phyloP scores from a whole-genome alignment of 2,329 filamentous ascomycete species.

The Phaeosphaeriaceae sp. region DNA sequence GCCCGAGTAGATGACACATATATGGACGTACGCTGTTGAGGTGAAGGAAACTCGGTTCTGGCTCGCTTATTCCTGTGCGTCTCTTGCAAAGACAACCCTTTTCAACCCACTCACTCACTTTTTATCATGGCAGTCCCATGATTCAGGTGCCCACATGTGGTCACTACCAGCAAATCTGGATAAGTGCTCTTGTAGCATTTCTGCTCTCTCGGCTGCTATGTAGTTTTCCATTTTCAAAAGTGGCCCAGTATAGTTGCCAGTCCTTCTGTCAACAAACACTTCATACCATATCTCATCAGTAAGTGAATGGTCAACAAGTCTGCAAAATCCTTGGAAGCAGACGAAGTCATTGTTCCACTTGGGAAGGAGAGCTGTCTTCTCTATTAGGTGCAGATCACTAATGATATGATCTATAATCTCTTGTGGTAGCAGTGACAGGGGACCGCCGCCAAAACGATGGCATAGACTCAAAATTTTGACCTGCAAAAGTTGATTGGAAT shows the following conservation, averaged over 20 bases:
- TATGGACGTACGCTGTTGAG: not conserved
- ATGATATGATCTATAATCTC: conserved; percentile 16
- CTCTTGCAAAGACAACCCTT: too few relatives aligned
- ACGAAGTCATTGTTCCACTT: not conserved
- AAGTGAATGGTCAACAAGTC: not conserved
- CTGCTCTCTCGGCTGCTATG: not conserved
- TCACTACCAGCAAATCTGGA: too few relatives aligned
- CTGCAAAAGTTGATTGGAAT: not conserved
- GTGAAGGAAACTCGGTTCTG: not conserved
- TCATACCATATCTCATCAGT: too few relatives aligned
- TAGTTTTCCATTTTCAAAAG: not conserved
- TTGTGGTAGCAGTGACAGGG: conserved; percentile 7
- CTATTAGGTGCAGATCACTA: not conserved
- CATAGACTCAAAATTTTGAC: conserved; percentile 6
- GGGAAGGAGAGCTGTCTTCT: not conserved
- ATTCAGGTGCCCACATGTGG: too few relatives aligned
- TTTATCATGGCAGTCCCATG: too few relatives aligned
- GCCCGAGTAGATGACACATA: not conserved
- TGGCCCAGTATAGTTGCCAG: too few relatives aligned
- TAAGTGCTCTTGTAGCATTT: not conserved
- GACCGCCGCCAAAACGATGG: conserved; percentile 8
- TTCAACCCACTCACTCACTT: too few relatives aligned
- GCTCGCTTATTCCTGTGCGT: too few relatives aligned
- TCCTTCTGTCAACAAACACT: too few relatives aligned
- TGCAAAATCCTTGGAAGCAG: conserved; percentile 4